Base-by-base conservation (phyloP, 805 yeast genomes). In the Candida gorgasii region DNA sequence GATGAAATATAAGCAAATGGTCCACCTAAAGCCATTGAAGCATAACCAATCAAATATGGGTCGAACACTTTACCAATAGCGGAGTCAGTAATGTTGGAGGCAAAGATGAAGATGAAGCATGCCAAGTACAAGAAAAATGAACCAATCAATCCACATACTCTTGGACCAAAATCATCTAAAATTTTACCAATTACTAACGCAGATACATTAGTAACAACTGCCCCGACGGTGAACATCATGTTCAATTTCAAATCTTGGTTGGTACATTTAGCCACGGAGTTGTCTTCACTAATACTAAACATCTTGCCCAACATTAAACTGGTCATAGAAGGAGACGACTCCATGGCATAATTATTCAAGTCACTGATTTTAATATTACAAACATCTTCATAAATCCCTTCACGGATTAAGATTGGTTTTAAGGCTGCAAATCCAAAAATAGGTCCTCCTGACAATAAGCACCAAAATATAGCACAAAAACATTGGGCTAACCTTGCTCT, bases 381-480 rank as follows among this genome's bases (percentile, higher is more conserved):
- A 1, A 55, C 51, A 15, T 59, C 52, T 45, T 69, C 73, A 50
- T 78, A 78, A 39, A 78, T 61, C 11, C 70, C 72, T 51, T 78
- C 78, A 41, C 59, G 67, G 34, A 78, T 69, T 30, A 78, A 59
- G 4, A 75, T 63, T 8, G 82, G 82, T 48, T 78, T 78, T 52
- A 78, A 61, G 12, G 82, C 82, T 5, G 82, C 82, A 62, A 78
- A 78, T 5, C 82, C 82, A 55, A 78, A 78, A 26, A 77, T 74
- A 2, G 81, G 80, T 4, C 82, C 82, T 3, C 79, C 82, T 4
- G 80, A 74, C 19, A 78, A 57, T 7, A 78, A 58, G 51, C 81
- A 76, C 82, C 82, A 78, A 13, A 65, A 45, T 15, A 76, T 75
- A 15, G 82, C 80, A 61, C 79, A 71, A 12, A 53, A 57, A 33